These are phyloP conservation scores for Diaporthe vexans DNA, from an alignment of 2,329 filamentous ascomycete genomes.

Conservation along the genomic window DNA sequence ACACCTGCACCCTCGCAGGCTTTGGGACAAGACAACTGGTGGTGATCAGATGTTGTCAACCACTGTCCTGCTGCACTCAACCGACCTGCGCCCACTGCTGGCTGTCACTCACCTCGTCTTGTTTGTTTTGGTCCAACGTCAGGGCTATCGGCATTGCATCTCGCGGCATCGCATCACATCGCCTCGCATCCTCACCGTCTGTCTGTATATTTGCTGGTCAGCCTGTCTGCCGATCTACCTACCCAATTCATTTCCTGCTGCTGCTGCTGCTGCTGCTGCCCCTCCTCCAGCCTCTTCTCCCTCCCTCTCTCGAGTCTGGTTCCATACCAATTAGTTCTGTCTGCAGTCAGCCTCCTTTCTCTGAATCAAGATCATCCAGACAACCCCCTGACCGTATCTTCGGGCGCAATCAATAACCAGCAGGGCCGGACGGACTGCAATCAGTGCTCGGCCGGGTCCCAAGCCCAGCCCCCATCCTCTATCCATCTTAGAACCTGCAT, in stretches of 20 bases:
- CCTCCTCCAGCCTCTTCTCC: neutral
- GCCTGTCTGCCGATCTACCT: neutral
- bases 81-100: neutral
- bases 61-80: slow-evolving; percentile 2
- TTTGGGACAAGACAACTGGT: neutral
- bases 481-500: slow-evolving; percentile 23
- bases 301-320: neutral
- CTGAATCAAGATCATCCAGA: slow-evolving; percentile 28
- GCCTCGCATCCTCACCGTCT: neutral
- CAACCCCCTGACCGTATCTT: slow-evolving; percentile 15
- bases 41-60: neutral
- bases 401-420: slow-evolving; percentile 14
- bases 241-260: neutral
- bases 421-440: slow-evolving; percentile 22
- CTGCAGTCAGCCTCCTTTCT: slow-evolving; percentile 21
- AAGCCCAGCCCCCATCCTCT: slow-evolving; percentile 9
- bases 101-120: slow-evolving; percentile 3
- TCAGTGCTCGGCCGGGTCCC: slow-evolving; percentile 27
- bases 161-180: neutral
- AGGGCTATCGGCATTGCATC: neutral
- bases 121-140: slow-evolving; percentile 20
- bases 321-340: neutral
- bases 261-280: too few relatives aligned
- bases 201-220: neutral
- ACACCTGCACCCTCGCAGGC: neutral